Conservation (phyloP, 371 early-diverging fungal genomes). For the Cokeromyces recurvatus region DNA sequence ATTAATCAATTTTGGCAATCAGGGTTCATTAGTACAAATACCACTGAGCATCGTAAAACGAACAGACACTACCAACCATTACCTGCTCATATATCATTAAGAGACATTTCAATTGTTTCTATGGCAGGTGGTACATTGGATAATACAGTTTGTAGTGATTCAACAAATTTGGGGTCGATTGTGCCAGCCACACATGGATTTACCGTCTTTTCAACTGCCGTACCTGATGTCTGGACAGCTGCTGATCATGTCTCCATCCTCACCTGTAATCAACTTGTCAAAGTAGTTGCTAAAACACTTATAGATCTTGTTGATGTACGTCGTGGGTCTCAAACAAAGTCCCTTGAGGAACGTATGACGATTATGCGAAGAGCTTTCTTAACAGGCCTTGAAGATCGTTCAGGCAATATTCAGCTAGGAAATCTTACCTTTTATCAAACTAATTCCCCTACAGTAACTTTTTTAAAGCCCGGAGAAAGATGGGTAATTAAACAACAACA, state of each 20-base stretch:
- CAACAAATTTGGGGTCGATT: slow-evolving; percentile 71
- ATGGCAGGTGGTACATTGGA: slow-evolving; percentile 92
- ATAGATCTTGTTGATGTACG: slow-evolving; percentile 67
- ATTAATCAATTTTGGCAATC: slow-evolving; percentile 74
- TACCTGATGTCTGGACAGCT: slow-evolving; percentile 86
- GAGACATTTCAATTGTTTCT: slow-evolving; percentile 76
- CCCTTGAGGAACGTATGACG: slow-evolving; percentile 58
- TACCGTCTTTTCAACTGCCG: slow-evolving; percentile 66
- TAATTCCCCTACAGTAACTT: too few species aligned
- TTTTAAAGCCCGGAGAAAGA: slow-evolving; percentile 21
- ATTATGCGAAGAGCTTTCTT: slow-evolving; percentile 58
- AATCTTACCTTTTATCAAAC: slow-evolving; percentile 19
- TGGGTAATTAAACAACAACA: slow-evolving; percentile 11
- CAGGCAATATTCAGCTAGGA: slow-evolving; percentile 30
- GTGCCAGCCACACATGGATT: slow-evolving; percentile 69
- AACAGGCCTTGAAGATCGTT: slow-evolving; percentile 54
- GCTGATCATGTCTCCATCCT: slow-evolving; percentile 87
- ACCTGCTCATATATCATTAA: slow-evolving; percentile 19
- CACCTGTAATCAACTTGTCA: slow-evolving; percentile 90
- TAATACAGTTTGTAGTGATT: slow-evolving; percentile 75
- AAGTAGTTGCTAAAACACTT: slow-evolving; percentile 53
- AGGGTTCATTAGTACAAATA: slow-evolving; percentile 31
- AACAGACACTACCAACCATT: not conserved
- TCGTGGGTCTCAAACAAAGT: slow-evolving; percentile 59
- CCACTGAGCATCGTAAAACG: not conserved